Evolutionary conservation across 176 grass and related monocot genomes (phyloP).

Genomic region (Paspalum vaginatum): DNA sequence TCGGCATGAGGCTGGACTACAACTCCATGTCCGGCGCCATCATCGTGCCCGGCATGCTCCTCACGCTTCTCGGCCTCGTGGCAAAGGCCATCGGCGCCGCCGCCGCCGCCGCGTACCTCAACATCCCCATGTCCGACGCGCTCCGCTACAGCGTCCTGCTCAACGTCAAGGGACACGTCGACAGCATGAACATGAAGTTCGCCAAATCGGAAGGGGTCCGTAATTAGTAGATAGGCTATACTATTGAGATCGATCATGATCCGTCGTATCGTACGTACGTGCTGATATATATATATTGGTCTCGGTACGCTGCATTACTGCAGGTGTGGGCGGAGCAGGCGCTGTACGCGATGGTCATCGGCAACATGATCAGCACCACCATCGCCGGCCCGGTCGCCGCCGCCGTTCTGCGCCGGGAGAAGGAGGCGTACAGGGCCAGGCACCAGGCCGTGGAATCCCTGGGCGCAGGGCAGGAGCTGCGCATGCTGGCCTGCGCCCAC

Average conservation of each 20-base stretch:
- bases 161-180: constrained; percentile 57
- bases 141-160: constrained; percentile 55
- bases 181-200: constrained; percentile 68
- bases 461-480: constrained; percentile 32
- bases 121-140: constrained; percentile 49
- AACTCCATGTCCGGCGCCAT: constrained; percentile 58
- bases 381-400: constrained; percentile 42
- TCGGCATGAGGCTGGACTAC: constrained; percentile 51
- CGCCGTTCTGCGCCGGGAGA: constrained; percentile 31
- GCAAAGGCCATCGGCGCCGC: constrained; percentile 51
- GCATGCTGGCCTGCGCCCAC: constrained; percentile 41
- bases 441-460: constrained; percentile 46
- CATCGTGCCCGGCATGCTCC: constrained; percentile 47
- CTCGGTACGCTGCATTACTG: no score
- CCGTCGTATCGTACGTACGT: no score
- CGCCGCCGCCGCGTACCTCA: constrained; percentile 26
- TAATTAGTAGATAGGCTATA: no score
- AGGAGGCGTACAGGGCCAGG: constrained; percentile 34
- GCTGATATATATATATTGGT: no score
- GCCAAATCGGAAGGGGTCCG: constrained; percentile 47
- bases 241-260: no score
- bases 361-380: constrained; percentile 48
- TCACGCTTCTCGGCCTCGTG: constrained; percentile 41
- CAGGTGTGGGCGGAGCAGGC: constrained; percentile 63
- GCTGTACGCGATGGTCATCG: constrained; percentile 61